These are phyloP conservation scores for Gomphus bonarii DNA, from an alignment of 1,284 basidiomycete species.

Conservation along the genomic window DNA sequence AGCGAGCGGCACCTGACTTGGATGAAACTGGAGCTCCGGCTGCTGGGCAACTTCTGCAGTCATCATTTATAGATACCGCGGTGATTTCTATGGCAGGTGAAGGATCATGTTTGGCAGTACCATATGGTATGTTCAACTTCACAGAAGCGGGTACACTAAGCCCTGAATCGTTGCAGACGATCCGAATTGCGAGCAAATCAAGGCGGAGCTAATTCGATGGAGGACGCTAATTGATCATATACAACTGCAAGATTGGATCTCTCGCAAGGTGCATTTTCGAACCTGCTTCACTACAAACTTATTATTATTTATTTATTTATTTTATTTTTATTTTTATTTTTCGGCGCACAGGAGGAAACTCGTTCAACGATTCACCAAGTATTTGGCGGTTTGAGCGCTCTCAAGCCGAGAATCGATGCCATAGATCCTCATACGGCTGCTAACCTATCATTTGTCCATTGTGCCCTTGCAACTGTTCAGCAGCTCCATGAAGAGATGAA, in stretches of 20 bases:
- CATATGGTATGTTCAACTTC: background rate
- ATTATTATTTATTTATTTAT: background rate
- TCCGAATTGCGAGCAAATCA: background rate
- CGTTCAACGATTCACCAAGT: constrained; percentile 3
- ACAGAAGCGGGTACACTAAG: background rate
- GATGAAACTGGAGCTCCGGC: constrained; percentile 7
- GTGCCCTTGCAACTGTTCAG: background rate
- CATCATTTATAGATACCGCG: background rate
- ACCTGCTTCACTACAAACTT: no score
- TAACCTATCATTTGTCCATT: background rate
- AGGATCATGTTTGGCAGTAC: background rate
- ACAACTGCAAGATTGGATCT: background rate
- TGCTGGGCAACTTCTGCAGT: background rate
- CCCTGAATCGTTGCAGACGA: background rate
- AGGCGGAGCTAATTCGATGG: constrained; percentile 4
- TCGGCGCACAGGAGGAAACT: constrained; percentile 1
- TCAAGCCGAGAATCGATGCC: constrained; percentile 4
- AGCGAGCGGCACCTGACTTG: background rate
- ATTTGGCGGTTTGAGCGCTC: background rate
- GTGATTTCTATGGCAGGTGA: background rate
- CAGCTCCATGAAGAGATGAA: constrained; percentile 4
- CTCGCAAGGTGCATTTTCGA: background rate
- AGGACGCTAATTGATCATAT: constrained; percentile 1
- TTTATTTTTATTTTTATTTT: background rate
- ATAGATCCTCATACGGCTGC: background rate